Conservation (phyloP, 2,329 filamentous ascomycete species). For the Colletotrichum horii region DNA sequence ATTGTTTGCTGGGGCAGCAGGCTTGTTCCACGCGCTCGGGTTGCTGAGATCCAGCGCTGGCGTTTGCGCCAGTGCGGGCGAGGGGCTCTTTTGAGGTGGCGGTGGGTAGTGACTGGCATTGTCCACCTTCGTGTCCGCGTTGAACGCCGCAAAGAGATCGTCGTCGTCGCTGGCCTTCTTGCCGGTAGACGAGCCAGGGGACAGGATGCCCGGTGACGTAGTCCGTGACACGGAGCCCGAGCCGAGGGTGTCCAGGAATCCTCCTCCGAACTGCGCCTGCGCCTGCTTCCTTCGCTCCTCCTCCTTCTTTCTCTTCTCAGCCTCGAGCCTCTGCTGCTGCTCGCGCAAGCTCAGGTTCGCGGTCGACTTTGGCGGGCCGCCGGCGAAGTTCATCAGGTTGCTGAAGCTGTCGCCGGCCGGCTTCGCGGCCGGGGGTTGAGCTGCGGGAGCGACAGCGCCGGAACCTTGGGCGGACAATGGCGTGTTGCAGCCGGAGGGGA, state of each 20-base stretch:
- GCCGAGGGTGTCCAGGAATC: constrained; percentile 79
- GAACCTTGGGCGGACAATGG: constrained; percentile 58
- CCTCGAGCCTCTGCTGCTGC: constrained; percentile 71
- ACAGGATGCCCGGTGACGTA: constrained; percentile 45
- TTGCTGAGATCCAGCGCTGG: constrained; percentile 56
- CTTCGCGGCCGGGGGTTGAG: constrained; percentile 52
- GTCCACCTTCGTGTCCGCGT: constrained; percentile 69
- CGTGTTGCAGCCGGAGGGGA: constrained; percentile 60
- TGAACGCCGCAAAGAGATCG: constrained; percentile 72
- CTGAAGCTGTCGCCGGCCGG: constrained; percentile 77
- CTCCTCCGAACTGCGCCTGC: constrained; percentile 78
- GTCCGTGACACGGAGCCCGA: constrained; percentile 54
- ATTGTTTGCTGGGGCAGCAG: constrained; percentile 30
- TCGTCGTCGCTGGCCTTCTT: constrained; percentile 55
- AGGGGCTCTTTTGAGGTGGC: constrained; percentile 47
- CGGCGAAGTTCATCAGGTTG: constrained; percentile 68
- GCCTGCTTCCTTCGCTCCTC: constrained; percentile 74
- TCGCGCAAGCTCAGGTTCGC: constrained; percentile 81
- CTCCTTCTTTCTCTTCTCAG: constrained; percentile 73
- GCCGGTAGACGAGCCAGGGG: constrained; percentile 26
- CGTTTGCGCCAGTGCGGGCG: constrained; percentile 43
- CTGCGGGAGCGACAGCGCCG: constrained; percentile 39
- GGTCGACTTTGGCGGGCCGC: constrained; percentile 59
- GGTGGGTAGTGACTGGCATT: constrained; percentile 70
- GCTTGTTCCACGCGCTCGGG: constrained; percentile 58